phyloP scores from a whole-genome alignment of 148 eudicot genomes.

The Amaranthus palmeri region DNA sequence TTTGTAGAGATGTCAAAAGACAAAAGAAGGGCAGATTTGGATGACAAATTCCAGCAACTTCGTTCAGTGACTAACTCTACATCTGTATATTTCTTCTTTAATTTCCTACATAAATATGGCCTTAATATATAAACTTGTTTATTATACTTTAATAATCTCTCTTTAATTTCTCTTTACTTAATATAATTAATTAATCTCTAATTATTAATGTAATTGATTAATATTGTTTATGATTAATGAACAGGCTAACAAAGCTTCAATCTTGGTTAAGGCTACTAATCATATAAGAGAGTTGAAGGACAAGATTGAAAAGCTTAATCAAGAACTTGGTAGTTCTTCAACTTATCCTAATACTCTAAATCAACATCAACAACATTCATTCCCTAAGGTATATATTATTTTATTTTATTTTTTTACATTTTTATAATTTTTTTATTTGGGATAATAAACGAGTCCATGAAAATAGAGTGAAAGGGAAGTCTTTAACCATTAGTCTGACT shows the following conservation, averaged over 20 bases:
- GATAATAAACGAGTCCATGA: no score
- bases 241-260: slow-evolving; percentile 48
- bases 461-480: no score
- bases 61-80: slow-evolving; percentile 43
- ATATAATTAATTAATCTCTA: background rate
- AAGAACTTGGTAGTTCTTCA: slow-evolving; percentile 19
- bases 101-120: no score
- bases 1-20: slow-evolving; percentile 26
- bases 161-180: background rate
- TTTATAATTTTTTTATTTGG: no score
- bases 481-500: no score
- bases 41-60: slow-evolving; percentile 42
- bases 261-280: slow-evolving; percentile 54
- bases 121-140: background rate
- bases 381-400: slow-evolving; percentile 7
- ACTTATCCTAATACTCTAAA: background rate
- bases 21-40: slow-evolving; percentile 32
- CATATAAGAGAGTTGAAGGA: slow-evolving; percentile 56
- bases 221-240: background rate
- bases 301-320: slow-evolving; percentile 45
- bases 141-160: background rate
- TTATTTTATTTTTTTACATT: no score
- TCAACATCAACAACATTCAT: slow-evolving; percentile 3
- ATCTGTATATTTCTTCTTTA: slow-evolving; percentile 29
- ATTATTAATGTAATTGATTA: background rate